Evolutionary conservation across 495 filamentous ascomycete genomes (phyloP).

Genomic region (Penicillium pancosmium): DNA sequence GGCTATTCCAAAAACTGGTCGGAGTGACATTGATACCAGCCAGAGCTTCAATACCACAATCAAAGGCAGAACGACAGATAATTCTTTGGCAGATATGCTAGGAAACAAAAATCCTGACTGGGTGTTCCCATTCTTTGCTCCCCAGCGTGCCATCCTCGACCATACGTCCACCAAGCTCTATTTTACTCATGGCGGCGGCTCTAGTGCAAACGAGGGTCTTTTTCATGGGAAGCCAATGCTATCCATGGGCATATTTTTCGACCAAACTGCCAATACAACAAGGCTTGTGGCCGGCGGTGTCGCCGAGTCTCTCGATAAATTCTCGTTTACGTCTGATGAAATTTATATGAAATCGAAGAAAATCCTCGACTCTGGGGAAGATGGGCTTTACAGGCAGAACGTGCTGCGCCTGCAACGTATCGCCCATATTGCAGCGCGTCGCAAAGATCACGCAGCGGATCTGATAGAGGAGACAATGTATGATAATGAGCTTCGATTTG

Average conservation of each 20-base stretch:
- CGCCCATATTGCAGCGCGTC: slow-evolving; percentile 32
- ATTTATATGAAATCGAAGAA: slow-evolving; percentile 25
- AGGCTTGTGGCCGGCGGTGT: slow-evolving; percentile 35
- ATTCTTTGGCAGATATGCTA: slow-evolving; percentile 25
- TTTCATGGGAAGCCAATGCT: slow-evolving; percentile 39
- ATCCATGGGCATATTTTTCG: slow-evolving; percentile 36
- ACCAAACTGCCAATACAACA: slow-evolving; percentile 35
- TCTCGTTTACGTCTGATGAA: slow-evolving; percentile 32
- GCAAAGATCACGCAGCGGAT: slow-evolving; percentile 40
- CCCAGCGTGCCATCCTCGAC: slow-evolving; percentile 23
- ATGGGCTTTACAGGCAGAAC: slow-evolving; percentile 22
- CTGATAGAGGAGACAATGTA: slow-evolving; percentile 44
- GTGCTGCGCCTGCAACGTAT: slow-evolving; percentile 36
- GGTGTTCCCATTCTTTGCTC: slow-evolving; percentile 9
- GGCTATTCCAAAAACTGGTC: slow-evolving; percentile 25
- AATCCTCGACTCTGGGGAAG: slow-evolving; percentile 25
- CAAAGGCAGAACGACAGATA: not conserved
- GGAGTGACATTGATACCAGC: slow-evolving; percentile 18
- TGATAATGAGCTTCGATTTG: slow-evolving; percentile 31
- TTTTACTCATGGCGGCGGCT: slow-evolving; percentile 40
- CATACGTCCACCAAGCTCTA: slow-evolving; percentile 30
- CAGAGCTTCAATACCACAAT: slow-evolving; percentile 2
- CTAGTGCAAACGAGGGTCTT: slow-evolving; percentile 40
- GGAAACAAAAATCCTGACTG: slow-evolving; percentile 23
- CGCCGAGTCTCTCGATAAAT: slow-evolving; percentile 32